Evolutionary conservation across 345 rosid species (phyloP), one percentile per base, ranked within the genome.

Genomic region (Linum lewisii): DNA sequence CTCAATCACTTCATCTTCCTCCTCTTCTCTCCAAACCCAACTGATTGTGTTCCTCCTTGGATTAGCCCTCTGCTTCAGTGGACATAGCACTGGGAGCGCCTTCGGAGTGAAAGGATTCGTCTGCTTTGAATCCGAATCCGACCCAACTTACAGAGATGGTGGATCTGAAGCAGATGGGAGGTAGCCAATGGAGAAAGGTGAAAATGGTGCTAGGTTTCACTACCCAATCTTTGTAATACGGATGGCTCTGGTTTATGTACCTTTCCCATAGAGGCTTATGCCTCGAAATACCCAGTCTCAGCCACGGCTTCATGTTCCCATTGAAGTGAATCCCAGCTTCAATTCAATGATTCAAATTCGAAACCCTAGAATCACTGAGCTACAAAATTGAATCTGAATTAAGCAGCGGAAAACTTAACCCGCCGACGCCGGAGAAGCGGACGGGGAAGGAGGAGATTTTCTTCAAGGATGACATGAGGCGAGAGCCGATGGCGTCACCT

Each of bases 221-320:
- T n/a, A 72, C 60, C 69, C 99, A 93, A 50, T 84, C 82, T 65
- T 73, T 79, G 54, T 82, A 63, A 72, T 81, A 82, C 34, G 95
- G 91, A 73, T 87, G 97, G 69, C 79, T 83, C 26, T 71, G 82
- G 64, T 93, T 87, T 80, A 82, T 69, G 74, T 82, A 93, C 79
- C 77, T 81, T 73, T 84, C 84, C 99, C 99, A 93, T 19, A 85
- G 68, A 63, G 87, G 88, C 79, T 85, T 93, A 66, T 93, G 89
- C 78, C 94, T 84, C 59, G 72, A 78, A 66, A 87, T 81, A 24
- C 79, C 95, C 69, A 88, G 59, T 77, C 84, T 89, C 62, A 93
- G 81, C 99, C 99, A 93, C 0, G 99, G 99, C 77, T 93, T 93
- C 96, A 93, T 79, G 77, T 87, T 80, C 32, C 99, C 99, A 45